phyloP scores from a whole-genome alignment of 1,139 yeast genomes.

The Suhomyces terraborum region DNA sequence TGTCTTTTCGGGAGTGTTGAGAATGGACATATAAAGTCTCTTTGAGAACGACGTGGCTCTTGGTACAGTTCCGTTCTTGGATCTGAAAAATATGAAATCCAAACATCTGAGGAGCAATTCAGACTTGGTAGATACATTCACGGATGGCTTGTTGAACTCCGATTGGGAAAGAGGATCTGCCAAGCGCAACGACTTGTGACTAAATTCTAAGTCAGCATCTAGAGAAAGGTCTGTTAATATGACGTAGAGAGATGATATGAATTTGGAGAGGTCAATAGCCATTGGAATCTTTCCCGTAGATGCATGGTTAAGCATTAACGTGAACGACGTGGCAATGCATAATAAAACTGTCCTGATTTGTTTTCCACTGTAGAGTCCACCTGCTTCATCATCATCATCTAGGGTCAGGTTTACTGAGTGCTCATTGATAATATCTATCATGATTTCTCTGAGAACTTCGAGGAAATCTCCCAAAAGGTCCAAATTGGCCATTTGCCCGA shows the following conservation, averaged over 20 bases:
- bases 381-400: conserved; percentile 27
- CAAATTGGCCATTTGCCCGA: conserved; percentile 89
- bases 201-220: conserved; percentile 83
- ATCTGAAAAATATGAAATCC: conserved; percentile 79
- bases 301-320: conserved; percentile 74
- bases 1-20: conserved; percentile 88
- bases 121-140: conserved; percentile 85
- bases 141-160: conserved; percentile 56
- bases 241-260: conserved; percentile 71
- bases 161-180: conserved; percentile 65
- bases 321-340: conserved; percentile 86
- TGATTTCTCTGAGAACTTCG: conserved; percentile 81
- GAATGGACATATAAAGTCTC: conserved; percentile 62
- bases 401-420: conserved; percentile 26
- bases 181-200: conserved; percentile 75
- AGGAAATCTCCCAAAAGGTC: conserved; percentile 91
- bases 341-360: conserved; percentile 71
- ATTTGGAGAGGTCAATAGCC: conserved; percentile 65
- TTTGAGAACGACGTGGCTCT: conserved; percentile 86
- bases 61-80: conserved; percentile 67
- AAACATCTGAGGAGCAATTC: conserved; percentile 77
- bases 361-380: conserved; percentile 35
- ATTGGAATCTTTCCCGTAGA: conserved; percentile 58
- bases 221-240: conserved; percentile 66
- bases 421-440: conserved; percentile 47